Evolutionary conservation across 345 rosid genomes (phyloP).

Genomic region (Ceriops decandra): DNA sequence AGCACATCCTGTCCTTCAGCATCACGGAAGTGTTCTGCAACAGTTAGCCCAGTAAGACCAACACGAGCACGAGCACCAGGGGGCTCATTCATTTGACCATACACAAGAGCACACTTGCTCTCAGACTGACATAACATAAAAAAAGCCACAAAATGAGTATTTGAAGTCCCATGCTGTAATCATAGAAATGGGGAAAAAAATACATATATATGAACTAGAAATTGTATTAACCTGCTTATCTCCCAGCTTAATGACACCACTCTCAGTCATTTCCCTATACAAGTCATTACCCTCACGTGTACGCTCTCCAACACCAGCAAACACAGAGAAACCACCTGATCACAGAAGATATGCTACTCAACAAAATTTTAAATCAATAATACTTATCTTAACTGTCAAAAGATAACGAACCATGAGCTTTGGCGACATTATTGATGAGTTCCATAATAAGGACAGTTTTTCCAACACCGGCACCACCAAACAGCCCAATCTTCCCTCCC

Average conservation of each 20-base stretch:
- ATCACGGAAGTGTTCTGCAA: constrained; percentile 97
- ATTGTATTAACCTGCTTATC: constrained; percentile 66
- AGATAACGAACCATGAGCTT: constrained; percentile 76
- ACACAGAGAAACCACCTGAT: constrained; percentile 96
- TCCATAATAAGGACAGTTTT: constrained; percentile 99
- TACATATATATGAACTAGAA: neutral
- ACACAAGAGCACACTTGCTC: constrained; percentile 94
- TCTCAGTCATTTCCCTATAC: constrained; percentile 98
- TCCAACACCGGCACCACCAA: constrained; percentile 99
- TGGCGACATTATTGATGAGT: constrained; percentile 94
- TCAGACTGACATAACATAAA: constrained; percentile 49
- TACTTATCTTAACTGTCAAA: neutral
- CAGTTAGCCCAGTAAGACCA: constrained; percentile 94
- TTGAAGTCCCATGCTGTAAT: neutral
- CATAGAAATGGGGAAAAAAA: neutral
- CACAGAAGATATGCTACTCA: constrained; percentile 16
- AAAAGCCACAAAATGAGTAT: neutral
- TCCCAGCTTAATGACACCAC: constrained; percentile 99
- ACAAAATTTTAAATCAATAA: neutral
- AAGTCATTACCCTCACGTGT: constrained; percentile 99
- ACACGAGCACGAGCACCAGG: constrained; percentile 99
- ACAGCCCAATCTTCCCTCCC: constrained; percentile 98
- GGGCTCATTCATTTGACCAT: constrained; percentile 99
- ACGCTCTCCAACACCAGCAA: constrained; percentile 98
- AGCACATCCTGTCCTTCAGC: constrained; percentile 99